Percentiles rank a stretch among this genome's conserved stretches.
Evolutionary conservation across 2,329 filamentous ascomycete genomes (phyloP).

Genomic region (Aciculosporium take): DNA sequence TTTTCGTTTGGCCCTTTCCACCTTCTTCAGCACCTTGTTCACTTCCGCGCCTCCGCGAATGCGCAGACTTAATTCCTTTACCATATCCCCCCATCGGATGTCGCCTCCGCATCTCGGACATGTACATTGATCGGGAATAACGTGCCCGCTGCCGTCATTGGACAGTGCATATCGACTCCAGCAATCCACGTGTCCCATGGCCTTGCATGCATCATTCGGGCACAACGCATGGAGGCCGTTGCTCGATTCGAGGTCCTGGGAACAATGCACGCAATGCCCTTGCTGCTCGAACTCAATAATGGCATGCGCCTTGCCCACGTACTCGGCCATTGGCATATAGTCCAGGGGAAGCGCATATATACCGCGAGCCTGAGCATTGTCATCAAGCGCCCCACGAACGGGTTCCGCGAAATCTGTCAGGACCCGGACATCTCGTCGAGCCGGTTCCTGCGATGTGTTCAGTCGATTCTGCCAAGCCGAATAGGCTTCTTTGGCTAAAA

Average conservation of each 20-base stretch:
- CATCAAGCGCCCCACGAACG: slow-evolving; percentile 4
- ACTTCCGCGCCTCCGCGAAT: slow-evolving; percentile 56
- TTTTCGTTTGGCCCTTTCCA: slow-evolving; percentile 17
- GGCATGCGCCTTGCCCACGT: slow-evolving; percentile 40
- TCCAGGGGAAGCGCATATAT: slow-evolving; percentile 42
- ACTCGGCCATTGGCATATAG: slow-evolving; percentile 36
- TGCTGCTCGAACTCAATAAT: slow-evolving; percentile 42
- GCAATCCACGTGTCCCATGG: slow-evolving; percentile 45
- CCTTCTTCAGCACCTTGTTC: slow-evolving; percentile 49
- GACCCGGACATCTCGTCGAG: slow-evolving; percentile 37
- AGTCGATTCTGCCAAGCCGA: slow-evolving; percentile 51
- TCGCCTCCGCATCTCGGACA: slow-evolving; percentile 56
- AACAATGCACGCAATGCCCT: slow-evolving; percentile 40
- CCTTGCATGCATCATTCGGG: slow-evolving; percentile 36
- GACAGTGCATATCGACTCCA: slow-evolving; percentile 40
- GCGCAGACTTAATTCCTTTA: slow-evolving; percentile 69
- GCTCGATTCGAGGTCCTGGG: slow-evolving; percentile 27
- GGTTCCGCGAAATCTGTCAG: slow-evolving; percentile 37
- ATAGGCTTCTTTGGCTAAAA: slow-evolving; percentile 60
- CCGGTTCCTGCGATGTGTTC: slow-evolving; percentile 29
- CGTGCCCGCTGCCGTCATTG: slow-evolving; percentile 19
- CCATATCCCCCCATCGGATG: slow-evolving; percentile 60
- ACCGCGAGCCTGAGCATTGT: slow-evolving; percentile 24
- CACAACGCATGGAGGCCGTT: slow-evolving; percentile 44
- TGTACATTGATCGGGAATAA: slow-evolving; percentile 53